phyloP scores from a whole-genome alignment of 1,284 basidiomycete species.

The Heliocybe sulcata region DNA sequence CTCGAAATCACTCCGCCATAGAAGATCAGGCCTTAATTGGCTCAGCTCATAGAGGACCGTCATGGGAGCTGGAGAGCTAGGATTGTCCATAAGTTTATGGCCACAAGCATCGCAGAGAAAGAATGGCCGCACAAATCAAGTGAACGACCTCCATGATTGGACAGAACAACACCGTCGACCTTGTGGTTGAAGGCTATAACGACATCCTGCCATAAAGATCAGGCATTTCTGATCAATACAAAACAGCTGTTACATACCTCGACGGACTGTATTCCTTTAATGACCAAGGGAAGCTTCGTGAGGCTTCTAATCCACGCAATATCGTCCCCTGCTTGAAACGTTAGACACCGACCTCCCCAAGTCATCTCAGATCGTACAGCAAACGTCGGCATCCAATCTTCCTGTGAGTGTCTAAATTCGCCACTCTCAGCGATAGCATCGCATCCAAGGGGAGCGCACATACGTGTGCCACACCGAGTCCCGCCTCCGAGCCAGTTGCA shows the following conservation, averaged over 20 bases:
- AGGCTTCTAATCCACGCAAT: constrained; percentile 34
- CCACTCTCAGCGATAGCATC: too few species aligned
- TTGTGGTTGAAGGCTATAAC: constrained; percentile 61
- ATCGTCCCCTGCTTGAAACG: constrained; percentile 17
- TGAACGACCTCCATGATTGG: constrained; percentile 65
- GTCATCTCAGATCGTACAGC: constrained; percentile 33
- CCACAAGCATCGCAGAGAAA: neutral
- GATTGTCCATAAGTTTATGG: neutral
- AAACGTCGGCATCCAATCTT: constrained; percentile 54
- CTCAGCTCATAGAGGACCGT: constrained; percentile 37
- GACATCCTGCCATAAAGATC: constrained; percentile 34
- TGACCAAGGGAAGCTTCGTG: constrained; percentile 39
- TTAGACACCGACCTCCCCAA: neutral
- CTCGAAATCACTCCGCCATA: constrained; percentile 38
- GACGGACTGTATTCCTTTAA: constrained; percentile 40
- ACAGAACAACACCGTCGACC: constrained; percentile 55
- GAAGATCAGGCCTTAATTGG: constrained; percentile 28
- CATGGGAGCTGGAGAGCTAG: constrained; percentile 18
- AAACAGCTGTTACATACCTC: constrained; percentile 17
- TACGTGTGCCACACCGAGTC: constrained; percentile 35
- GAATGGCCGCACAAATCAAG: constrained; percentile 35
- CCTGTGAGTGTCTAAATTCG: constrained; percentile 16
- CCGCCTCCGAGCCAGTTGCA: constrained; percentile 25
- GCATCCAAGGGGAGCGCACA: constrained; percentile 8
- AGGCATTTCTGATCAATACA: neutral